These are phyloP conservation scores for Tylopilus sp. DNA, from an alignment of 768 basidiomycete genomes.

Conservation along the genomic window DNA sequence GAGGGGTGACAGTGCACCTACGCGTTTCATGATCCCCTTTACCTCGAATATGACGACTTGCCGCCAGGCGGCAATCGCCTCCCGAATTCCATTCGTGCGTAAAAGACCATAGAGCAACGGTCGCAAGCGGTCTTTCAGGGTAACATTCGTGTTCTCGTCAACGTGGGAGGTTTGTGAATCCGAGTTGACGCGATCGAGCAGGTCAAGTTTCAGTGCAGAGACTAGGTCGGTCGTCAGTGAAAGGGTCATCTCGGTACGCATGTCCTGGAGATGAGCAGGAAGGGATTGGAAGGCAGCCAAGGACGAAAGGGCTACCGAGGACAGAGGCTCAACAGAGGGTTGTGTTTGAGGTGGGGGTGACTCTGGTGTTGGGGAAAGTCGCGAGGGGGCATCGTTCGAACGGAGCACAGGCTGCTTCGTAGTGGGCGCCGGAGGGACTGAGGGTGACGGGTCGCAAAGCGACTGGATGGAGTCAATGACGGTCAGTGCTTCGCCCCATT, in stretches of 20 bases:
- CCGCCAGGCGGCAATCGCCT: slow-evolving; percentile 66
- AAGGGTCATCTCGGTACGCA: slow-evolving; percentile 72
- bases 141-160: slow-evolving; percentile 34
- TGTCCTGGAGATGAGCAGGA: slow-evolving; percentile 64
- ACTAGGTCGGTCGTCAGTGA: slow-evolving; percentile 78
- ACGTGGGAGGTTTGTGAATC: slow-evolving; percentile 11
- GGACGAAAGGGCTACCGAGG: slow-evolving; percentile 58
- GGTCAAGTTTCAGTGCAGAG: slow-evolving; percentile 62
- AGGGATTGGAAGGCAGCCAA: slow-evolving; percentile 72
- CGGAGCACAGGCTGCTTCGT: slow-evolving; percentile 7
- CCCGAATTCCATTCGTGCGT: slow-evolving; percentile 67
- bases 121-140: slow-evolving; percentile 58
- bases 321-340: slow-evolving; percentile 24
- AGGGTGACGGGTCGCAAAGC: slow-evolving; percentile 43
- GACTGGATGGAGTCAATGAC: slow-evolving; percentile 66
- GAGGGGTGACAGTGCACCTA: slow-evolving; percentile 34
- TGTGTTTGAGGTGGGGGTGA: slow-evolving; percentile 15
- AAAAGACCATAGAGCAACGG: slow-evolving; percentile 78
- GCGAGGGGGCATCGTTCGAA: slow-evolving; percentile 22
- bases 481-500: slow-evolving; percentile 83
- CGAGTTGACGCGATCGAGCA: slow-evolving; percentile 50
- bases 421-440: slow-evolving; percentile 2
- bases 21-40: slow-evolving; percentile 53
- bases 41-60: slow-evolving; percentile 64
- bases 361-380: slow-evolving; percentile 38